Base-by-base conservation (phyloP, 2,329 filamentous ascomycete species). In the Alternaria gansuensis region DNA sequence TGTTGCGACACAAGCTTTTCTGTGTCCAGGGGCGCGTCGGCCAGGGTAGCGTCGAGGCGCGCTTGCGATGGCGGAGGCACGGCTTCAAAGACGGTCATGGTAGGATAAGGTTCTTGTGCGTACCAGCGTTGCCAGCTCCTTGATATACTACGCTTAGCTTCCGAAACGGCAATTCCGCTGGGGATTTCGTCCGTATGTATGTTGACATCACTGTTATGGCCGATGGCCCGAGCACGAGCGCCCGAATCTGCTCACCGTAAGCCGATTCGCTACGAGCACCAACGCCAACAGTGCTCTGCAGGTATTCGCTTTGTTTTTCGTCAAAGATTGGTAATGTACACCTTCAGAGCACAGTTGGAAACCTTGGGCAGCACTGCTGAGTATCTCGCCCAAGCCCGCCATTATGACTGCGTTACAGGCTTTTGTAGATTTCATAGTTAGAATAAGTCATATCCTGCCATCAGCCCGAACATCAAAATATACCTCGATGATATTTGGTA, bases 31-130 rank as follows among this genome's bases (percentile, higher is more conserved):
- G 72, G 63, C 37, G 50, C 36, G 51, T 77, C 75, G 29, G 45
- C 64, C 55, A 75, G 45, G n/a, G 74, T 75, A 59, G 70, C 69
- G 60, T 73, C 65, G 46, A 75, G 74, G 36, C 74, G 74, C 23
- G 67, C 70, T 31, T 68, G 67, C 3, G 71, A 69, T 5, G 70
- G 65, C 36, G 57, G 59, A 8, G 70, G 62, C 11, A 74, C 43
- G 9, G 57, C 58, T 34, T 64, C 54, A 44, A 70, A 70, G 40
- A 62, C 48, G 33, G 51, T 8, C 55, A 58, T 58, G 13, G 26
- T 31, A 5, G 13, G 8, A 33, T 24, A 10, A 3, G 3, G n/a
- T 44, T 17, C 36, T 31, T 11, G 9, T 26, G 39, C 44, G 33
- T 37, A 6, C 34, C 17, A 5, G 44, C 31, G 11, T 14, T 26